Evolutionary conservation across 2,329 filamentous ascomycete species (phyloP).

Genomic region (Bipolaris oryzae): DNA sequence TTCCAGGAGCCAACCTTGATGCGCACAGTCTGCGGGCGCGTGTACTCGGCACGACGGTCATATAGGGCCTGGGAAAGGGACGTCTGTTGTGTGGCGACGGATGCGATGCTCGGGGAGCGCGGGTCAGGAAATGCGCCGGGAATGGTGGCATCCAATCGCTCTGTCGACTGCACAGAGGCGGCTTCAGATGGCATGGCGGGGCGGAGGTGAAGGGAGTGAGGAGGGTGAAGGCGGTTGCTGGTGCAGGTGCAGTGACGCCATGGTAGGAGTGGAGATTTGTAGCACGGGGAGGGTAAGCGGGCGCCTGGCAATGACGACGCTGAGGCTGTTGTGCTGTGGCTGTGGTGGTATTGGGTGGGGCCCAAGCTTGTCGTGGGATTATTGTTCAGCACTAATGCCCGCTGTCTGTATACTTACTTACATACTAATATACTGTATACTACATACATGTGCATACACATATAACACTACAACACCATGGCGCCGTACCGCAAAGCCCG

Average conservation of each 20-base stretch:
- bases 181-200: constrained; percentile 38
- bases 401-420: too few relatives aligned
- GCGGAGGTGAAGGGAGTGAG: not conserved
- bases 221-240: not conserved
- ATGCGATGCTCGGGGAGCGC: constrained; percentile 28
- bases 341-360: not conserved
- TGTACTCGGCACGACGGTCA: constrained; percentile 79
- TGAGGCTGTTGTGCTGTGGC: constrained; percentile 1
- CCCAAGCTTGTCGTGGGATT: constrained; percentile 10
- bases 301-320: constrained; percentile 19
- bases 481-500: constrained; percentile 40
- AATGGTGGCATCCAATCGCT: constrained; percentile 51
- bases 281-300: constrained; percentile 16
- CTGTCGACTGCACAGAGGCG: constrained; percentile 33
- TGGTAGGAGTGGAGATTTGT: constrained; percentile 1
- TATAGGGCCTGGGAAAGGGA: constrained; percentile 65
- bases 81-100: constrained; percentile 51
- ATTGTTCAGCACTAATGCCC: too few relatives aligned
- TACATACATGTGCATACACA: not conserved
- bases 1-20: constrained; percentile 97
- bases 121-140: constrained; percentile 57
- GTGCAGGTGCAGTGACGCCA: constrained; percentile 13
- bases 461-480: constrained; percentile 23
- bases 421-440: not conserved
- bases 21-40: constrained; percentile 72